These are phyloP conservation scores for Myriosclerotinia scirpicola DNA, from an alignment of 2,329 filamentous ascomycete species.

Conservation along the genomic window DNA sequence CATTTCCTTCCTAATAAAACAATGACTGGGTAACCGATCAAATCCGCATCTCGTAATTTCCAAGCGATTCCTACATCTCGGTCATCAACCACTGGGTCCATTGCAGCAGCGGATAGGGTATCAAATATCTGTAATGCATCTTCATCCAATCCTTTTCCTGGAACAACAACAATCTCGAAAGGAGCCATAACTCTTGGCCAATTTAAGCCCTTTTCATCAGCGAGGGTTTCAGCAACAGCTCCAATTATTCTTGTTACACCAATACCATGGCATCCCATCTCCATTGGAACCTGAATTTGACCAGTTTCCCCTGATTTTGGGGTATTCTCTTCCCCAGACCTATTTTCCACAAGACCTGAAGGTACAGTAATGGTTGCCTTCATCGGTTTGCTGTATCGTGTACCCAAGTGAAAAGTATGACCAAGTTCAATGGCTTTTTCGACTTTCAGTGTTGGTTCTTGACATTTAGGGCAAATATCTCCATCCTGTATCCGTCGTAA, in stretches of 20 bases:
- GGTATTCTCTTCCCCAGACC: background rate
- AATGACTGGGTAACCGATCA: slow-evolving; percentile 83
- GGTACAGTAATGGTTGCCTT: slow-evolving; percentile 58
- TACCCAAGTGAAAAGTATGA: slow-evolving; percentile 92
- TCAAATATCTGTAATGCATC: slow-evolving; percentile 65
- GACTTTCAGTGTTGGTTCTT: slow-evolving; percentile 59
- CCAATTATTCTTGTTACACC: slow-evolving; percentile 89
- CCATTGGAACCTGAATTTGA: slow-evolving; percentile 54
- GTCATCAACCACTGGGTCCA: slow-evolving; percentile 77
- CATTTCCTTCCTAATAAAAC: slow-evolving; percentile 76
- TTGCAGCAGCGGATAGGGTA: slow-evolving; percentile 43
- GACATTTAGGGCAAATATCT: slow-evolving; percentile 73
- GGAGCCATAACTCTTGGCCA: slow-evolving; percentile 89
- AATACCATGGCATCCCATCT: slow-evolving; percentile 98
- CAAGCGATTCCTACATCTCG: slow-evolving; percentile 66
- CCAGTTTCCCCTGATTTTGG: background rate
- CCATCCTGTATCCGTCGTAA: slow-evolving; percentile 65
- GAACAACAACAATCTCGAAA: slow-evolving; percentile 71
- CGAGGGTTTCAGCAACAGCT: slow-evolving; percentile 74
- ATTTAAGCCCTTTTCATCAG: slow-evolving; percentile 72
- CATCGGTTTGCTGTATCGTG: slow-evolving; percentile 78
- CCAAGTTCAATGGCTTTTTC: slow-evolving; percentile 83
- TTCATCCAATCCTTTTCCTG: slow-evolving; percentile 47
- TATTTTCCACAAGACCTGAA: slow-evolving; percentile 32
- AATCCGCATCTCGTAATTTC: slow-evolving; percentile 88